These are phyloP conservation scores for Endothia cerciana DNA, from an alignment of 2,329 filamentous ascomycete species.

Conservation along the genomic window DNA sequence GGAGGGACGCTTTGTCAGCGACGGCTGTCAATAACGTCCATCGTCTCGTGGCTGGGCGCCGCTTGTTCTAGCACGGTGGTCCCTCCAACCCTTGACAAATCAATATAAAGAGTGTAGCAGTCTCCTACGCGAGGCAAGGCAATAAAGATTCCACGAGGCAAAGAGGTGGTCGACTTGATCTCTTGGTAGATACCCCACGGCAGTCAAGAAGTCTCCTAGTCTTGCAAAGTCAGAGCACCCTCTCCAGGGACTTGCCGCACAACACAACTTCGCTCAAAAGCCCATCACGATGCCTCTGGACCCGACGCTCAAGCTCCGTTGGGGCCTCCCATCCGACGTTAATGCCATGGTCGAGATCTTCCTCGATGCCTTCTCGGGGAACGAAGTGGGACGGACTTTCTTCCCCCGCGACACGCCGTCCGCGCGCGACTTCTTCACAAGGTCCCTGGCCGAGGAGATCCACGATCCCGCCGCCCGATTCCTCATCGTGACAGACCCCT, in stretches of 20 bases:
- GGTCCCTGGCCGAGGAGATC: slow-evolving; percentile 44
- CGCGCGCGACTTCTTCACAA: slow-evolving; percentile 42
- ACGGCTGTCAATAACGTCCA: not conserved
- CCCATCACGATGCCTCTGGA: slow-evolving; percentile 8
- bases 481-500: slow-evolving; percentile 44
- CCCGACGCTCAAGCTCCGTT: slow-evolving; percentile 39
- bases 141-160: too few species aligned
- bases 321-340: slow-evolving; percentile 46
- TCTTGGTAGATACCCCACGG: not conserved
- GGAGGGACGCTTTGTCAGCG: not conserved
- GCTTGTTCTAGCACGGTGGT: not conserved
- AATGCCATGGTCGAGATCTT: slow-evolving; percentile 47
- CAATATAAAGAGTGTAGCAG: not conserved
- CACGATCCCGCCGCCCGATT: slow-evolving; percentile 43
- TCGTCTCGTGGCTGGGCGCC: not conserved
- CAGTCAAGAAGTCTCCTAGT: not conserved
- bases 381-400: slow-evolving; percentile 42
- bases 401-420: slow-evolving; percentile 39
- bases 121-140: not conserved
- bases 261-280: not conserved
- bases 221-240: not conserved
- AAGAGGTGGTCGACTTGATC: not conserved
- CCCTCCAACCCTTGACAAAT: not conserved
- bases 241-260: too few species aligned
- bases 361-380: slow-evolving; percentile 48